Evolutionary conservation across 164 flowering plant species (phyloP).

Genomic region (Piper betle): DNA sequence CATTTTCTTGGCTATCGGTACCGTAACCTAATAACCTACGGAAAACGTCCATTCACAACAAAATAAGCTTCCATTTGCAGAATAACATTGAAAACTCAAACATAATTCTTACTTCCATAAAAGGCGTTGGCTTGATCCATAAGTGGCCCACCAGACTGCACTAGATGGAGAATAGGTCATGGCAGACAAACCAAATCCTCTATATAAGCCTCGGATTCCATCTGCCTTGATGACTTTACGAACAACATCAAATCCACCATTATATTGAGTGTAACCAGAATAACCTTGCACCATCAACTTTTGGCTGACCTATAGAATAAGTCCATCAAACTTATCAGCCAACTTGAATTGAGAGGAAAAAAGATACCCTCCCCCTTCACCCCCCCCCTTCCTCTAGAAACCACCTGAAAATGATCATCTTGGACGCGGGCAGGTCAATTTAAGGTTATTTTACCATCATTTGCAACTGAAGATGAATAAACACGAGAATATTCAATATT

Average conservation of each 20-base stretch:
- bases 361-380: too few relatives aligned
- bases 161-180: conserved; percentile 93
- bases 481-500: background rate
- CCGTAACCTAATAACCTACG: conserved; percentile 49
- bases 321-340: background rate
- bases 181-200: conserved; percentile 90
- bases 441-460: background rate
- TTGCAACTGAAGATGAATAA: background rate
- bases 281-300: conserved; percentile 98
- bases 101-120: conserved; percentile 66
- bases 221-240: conserved; percentile 61
- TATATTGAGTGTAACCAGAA: conserved; percentile 73
- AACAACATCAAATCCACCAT: conserved; percentile 88
- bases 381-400: background rate
- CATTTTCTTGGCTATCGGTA: conserved; percentile 20
- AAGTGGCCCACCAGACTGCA: conserved; percentile 99
- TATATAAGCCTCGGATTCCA: conserved; percentile 78
- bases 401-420: conserved; percentile 5
- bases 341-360: background rate
- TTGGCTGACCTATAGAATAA: conserved; percentile 62
- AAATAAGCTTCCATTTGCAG: background rate
- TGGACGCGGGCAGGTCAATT: background rate
- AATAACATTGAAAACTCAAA: too few relatives aligned
- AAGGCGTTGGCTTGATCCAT: conserved; percentile 91
- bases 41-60: conserved; percentile 1